Evolutionary conservation across 768 basidiomycete genomes (phyloP).

Genomic region (Mycena crocata): DNA sequence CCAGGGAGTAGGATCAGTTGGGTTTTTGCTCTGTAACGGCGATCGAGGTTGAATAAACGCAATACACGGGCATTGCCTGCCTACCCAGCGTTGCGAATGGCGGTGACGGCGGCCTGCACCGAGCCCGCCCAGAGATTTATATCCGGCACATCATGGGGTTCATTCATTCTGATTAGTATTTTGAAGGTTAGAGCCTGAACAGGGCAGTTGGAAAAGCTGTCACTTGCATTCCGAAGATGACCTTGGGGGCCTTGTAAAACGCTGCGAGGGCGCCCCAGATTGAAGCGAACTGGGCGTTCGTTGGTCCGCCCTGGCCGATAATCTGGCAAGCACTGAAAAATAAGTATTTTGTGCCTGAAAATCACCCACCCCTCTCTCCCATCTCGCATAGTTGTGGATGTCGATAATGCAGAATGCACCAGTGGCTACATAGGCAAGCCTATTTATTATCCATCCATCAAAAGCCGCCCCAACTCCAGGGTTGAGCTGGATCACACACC

Average conservation of each 20-base stretch:
- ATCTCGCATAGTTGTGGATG: constrained; percentile 72
- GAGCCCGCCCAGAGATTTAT: constrained; percentile 61
- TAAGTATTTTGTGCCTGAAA: not conserved
- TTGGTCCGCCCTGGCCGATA: constrained; percentile 73
- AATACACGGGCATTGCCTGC: not conserved
- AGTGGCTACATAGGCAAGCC: constrained; percentile 56
- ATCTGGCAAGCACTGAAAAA: constrained; percentile 51
- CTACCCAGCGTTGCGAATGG: constrained; percentile 66
- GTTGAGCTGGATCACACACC: constrained; percentile 36
- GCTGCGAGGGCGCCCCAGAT: constrained; percentile 66
- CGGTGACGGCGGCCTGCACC: constrained; percentile 71
- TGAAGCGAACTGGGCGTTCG: constrained; percentile 62
- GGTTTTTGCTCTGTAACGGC: constrained; percentile 54
- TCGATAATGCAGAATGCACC: constrained; percentile 69
- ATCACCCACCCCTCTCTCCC: constrained; percentile 53
- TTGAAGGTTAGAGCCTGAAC: not conserved
- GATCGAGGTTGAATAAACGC: not conserved
- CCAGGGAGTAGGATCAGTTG: constrained; percentile 72
- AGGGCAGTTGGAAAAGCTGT: not conserved
- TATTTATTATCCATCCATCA: constrained; percentile 10
- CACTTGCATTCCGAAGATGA: constrained; percentile 63
- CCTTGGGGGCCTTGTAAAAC: constrained; percentile 55
- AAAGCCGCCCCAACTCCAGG: not conserved
- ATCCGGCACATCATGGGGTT: constrained; percentile 67
- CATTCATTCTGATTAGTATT: constrained; percentile 62